Percentiles rank a stretch among this genome's conserved stretches.
Evolutionary conservation across 805 yeast genomes (phyloP).

Genomic region (Teunomyces cretensis): DNA sequence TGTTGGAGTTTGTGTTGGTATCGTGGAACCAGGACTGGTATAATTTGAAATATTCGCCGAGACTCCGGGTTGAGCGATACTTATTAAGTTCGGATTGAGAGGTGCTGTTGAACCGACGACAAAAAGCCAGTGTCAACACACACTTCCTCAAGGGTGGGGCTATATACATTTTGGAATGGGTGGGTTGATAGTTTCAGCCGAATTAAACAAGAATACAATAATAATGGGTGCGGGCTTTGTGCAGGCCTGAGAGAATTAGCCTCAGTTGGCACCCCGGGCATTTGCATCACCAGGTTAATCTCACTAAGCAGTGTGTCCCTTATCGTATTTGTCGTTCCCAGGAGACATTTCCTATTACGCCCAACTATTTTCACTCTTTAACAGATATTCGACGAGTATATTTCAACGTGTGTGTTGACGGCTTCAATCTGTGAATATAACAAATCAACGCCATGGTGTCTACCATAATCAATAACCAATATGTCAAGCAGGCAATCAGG

Average conservation of each 20-base stretch:
- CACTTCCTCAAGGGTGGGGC: not conserved
- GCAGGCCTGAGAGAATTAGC: not conserved
- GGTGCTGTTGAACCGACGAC: not conserved
- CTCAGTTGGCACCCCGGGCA: not conserved
- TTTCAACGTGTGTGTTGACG: no score
- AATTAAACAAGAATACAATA: not conserved
- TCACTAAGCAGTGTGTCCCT: not conserved
- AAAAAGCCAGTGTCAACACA: not conserved
- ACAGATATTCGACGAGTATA: no score
- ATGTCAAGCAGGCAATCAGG: constrained; percentile 4
- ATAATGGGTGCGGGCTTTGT: not conserved
- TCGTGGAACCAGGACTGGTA: constrained; percentile 17
- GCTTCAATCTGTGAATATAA: no score
- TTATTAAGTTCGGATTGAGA: not conserved
- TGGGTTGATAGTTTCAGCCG: not conserved
- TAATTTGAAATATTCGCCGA: not conserved
- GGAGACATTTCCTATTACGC: no score
- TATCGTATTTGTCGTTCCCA: no score
- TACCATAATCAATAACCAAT: not conserved
- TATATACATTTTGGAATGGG: not conserved
- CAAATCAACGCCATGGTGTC: not conserved
- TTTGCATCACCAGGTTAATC: not conserved
- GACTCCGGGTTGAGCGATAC: not conserved
- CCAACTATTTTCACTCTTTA: not conserved
- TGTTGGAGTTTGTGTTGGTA: constrained; percentile 14